Evolutionary conservation across 2,329 filamentous ascomycete genomes (phyloP).

Genomic region (Colletotrichum liriopes): DNA sequence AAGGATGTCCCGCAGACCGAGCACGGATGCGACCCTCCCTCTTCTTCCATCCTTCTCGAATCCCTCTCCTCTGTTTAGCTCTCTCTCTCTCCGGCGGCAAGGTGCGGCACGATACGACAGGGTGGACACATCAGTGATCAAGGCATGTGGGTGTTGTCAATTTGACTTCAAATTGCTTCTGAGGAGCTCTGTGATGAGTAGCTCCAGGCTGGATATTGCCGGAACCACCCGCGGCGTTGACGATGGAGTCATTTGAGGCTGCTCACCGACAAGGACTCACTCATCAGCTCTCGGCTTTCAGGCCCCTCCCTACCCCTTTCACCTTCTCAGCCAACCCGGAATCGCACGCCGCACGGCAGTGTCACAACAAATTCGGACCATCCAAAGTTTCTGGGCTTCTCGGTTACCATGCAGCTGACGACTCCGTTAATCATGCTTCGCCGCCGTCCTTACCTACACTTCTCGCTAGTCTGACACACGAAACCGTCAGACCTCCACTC

Average conservation of each 20-base stretch:
- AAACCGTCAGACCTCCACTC: slow-evolving; percentile 43
- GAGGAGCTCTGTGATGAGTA: slow-evolving; percentile 24
- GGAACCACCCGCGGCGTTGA: slow-evolving; percentile 6
- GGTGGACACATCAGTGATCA: slow-evolving; percentile 2
- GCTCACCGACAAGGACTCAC: slow-evolving; percentile 50
- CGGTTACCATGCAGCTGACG: slow-evolving; percentile 40
- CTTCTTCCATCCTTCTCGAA: slow-evolving; percentile 43
- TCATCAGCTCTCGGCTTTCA: not conserved
- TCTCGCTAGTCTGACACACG: slow-evolving; percentile 45
- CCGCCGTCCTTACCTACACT: slow-evolving; percentile 40
- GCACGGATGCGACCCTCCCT: slow-evolving; percentile 43
- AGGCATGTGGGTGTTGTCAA: slow-evolving; percentile 34
- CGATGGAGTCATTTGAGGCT: slow-evolving; percentile 65
- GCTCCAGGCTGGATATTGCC: slow-evolving; percentile 20
- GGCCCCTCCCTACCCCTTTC: not conserved
- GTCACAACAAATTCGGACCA: slow-evolving; percentile 34
- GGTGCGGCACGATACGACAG: slow-evolving; percentile 28
- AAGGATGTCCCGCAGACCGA: slow-evolving; percentile 39
- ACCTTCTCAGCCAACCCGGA: slow-evolving; percentile 37
- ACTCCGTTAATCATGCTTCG: slow-evolving; percentile 44
- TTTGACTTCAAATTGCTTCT: slow-evolving; percentile 38
- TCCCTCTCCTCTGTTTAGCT: slow-evolving; percentile 17
- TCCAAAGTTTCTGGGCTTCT: slow-evolving; percentile 27
- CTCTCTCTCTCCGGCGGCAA: slow-evolving; percentile 10
- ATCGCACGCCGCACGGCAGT: slow-evolving; percentile 44